phyloP scores from a whole-genome alignment of 345 rosid genomes.

The Excoecaria agallocha region DNA sequence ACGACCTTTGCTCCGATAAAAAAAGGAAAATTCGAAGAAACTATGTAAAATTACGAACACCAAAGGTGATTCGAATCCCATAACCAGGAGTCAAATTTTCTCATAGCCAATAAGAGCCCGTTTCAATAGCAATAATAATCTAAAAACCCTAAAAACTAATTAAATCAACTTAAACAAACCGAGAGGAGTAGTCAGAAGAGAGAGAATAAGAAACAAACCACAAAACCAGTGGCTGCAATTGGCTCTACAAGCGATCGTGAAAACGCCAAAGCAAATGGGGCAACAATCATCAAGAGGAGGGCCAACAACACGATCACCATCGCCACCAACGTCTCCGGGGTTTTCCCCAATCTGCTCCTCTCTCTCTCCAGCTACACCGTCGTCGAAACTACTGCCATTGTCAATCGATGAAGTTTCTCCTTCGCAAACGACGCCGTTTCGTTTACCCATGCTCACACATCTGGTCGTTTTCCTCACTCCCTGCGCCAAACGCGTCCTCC shows the following conservation, averaged over 20 bases:
- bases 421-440: background rate
- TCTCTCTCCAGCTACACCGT: constrained; percentile 14
- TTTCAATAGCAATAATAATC: background rate
- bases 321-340: background rate
- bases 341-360: background rate
- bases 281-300: constrained; percentile 84
- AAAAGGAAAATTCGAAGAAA: background rate
- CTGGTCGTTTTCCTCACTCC: background rate
- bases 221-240: constrained; percentile 94
- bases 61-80: background rate
- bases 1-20: background rate
- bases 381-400: background rate
- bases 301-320: background rate
- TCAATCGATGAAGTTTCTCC: background rate
- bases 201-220: constrained; percentile 44
- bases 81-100: background rate
- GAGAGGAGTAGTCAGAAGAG: background rate
- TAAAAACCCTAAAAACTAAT: background rate
- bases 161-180: background rate
- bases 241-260: constrained; percentile 64
- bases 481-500: background rate
- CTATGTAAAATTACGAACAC: background rate
- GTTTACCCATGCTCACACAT: background rate
- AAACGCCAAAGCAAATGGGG: constrained; percentile 74
- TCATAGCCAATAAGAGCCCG: background rate